Percentiles rank a stretch among this genome's conserved stretches.
These are phyloP conservation scores for Aspergillus persii DNA, from an alignment of 2,329 filamentous ascomycete species.

Conservation along the genomic window DNA sequence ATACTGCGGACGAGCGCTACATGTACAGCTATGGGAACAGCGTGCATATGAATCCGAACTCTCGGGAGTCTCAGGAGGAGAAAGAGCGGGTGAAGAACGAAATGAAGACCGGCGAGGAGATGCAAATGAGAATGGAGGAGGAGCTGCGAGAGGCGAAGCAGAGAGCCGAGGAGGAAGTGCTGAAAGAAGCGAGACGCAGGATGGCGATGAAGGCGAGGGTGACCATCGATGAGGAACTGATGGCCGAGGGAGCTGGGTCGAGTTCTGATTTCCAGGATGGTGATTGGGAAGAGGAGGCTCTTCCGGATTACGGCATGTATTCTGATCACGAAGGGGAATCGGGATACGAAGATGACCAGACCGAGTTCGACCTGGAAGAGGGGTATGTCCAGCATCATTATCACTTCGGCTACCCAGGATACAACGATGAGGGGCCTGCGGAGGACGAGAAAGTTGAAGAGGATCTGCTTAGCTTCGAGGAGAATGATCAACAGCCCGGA, in stretches of 20 bases:
- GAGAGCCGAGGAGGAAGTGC: neutral
- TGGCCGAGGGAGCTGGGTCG: neutral
- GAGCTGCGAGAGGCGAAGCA: neutral
- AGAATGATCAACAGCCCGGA: neutral
- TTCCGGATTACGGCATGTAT: neutral
- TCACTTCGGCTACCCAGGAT: neutral
- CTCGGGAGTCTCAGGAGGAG: constrained; percentile 21
- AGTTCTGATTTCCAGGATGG: neutral
- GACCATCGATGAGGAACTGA: constrained; percentile 1
- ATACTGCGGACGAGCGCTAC: constrained; percentile 17
- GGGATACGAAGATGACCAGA: neutral
- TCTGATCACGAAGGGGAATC: neutral
- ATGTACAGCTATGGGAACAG: constrained; percentile 30
- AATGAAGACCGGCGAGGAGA: neutral
- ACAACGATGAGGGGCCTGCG: neutral
- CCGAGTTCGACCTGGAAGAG: neutral
- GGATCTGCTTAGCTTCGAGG: neutral
- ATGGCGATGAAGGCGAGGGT: neutral
- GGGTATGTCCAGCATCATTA: neutral
- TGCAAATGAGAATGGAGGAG: constrained; percentile 4
- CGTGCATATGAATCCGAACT: constrained; percentile 30
- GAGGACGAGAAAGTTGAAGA: neutral
- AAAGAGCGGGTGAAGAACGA: constrained; percentile 2
- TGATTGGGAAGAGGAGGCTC: neutral
- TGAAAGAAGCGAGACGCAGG: constrained; percentile 2